Base-by-base conservation (phyloP, 495 filamentous ascomycete species). In the Penicillium antarcticum region DNA sequence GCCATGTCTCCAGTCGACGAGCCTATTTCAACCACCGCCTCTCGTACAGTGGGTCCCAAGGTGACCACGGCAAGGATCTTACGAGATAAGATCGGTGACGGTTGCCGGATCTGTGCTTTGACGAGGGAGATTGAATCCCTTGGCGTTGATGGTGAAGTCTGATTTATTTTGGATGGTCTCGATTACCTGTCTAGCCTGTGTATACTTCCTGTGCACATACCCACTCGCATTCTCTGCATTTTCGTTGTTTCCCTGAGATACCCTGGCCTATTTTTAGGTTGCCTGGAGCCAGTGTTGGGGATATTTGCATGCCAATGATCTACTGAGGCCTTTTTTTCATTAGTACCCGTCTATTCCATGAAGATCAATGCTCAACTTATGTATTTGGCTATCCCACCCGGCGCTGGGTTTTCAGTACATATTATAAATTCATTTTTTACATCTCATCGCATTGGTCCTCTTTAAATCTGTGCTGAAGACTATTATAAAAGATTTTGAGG, bases 51-150 rank as follows among this genome's bases (percentile, higher is more conserved):
- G 14, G 87, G 88, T 0, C 84, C 84, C 2, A 97, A 97, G 66
- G 91, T 96, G n/a, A 89, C 87, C 38, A 88, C 91, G 59, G 91
- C 92, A 14, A 80, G 89, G 56, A 66, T 96, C 48, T 69, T 97
- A 45, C 78, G 84, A 52, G 86, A 90, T 48, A 75, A 77, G 46
- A 79, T 95, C 24, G 72, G 77, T 19, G 81, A 81, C 23, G 88
- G 90, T 5, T 91, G 88, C 71, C 81, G 82, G 8, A 80, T 87
- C 26, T 89, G 86, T 66, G 72, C 72, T 4, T 40, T 74, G 33
- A 68, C 65, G 18, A 70, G 68, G 53, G 65, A 73, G 31, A 61
- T 75, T 8, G 68, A 75, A 48, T 59, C 65, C 3, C 55, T 75
- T 21, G 71, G 65, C 12, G 61, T 16, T 42, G 53, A 60, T 31